Evolutionary conservation across 805 yeast species (phyloP), one percentile per base, ranked within the genome.

Genomic region (Hanseniaspora vineae): DNA sequence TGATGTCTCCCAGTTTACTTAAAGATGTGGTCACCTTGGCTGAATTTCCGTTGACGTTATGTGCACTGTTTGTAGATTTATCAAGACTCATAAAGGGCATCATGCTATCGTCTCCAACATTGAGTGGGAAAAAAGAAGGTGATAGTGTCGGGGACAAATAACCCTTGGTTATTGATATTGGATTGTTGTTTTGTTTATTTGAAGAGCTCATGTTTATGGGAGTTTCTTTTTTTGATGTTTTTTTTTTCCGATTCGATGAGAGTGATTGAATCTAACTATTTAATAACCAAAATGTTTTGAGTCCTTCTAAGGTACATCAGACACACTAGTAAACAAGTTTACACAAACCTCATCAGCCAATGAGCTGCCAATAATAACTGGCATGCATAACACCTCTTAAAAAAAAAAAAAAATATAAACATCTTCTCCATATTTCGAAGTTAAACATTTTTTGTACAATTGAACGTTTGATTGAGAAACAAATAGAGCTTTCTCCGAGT

Each of bases 1-100:
- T 40, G 18, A 45, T 37, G 33, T 48, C 42, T 20, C 42, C 45
- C 6, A 48, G 44, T 15, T 48, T 48, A 19, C 47, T 44, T 10
- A 48, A 18, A 1, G 50, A 48, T 0, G 47, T 48, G 6, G 45
- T 44, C 29, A 44, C 45, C 19, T 5, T 17, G 15, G 15, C 19
- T 4, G 23, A 17, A 19, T 31, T 42, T 9, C 19, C 39, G 19
- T 19, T 39, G 14, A 44, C 44, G 31, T 18, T 29, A n/a, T 15
- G 12, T n/a, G 17, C n/a, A 15, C n/a, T 37, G n/a, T 10, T n/a
- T 14, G 40, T n/a, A n/a, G 19, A 10, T 15, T 37, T 37, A 10
- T 37, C 40, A n/a, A 37, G 40, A 10, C 40, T 37, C 17, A 37
- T n/a, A 37, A 23, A 23, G 15, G 43, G 43, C 20, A 40, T 13